Conservation (phyloP, 805 yeast species). For the Cyberlindnera japonica region DNA sequence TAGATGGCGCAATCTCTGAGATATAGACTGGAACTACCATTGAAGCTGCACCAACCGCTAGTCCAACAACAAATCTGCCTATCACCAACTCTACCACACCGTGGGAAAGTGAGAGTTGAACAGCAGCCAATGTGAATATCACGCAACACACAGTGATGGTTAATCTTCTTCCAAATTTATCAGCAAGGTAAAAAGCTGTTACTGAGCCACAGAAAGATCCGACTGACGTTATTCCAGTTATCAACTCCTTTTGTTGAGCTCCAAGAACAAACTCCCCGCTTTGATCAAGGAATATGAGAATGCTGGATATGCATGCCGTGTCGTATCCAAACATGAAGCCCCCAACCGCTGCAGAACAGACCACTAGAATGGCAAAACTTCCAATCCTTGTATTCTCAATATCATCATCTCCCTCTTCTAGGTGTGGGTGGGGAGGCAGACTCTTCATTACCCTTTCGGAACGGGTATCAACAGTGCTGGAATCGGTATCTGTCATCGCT, state of each 20-base stretch:
- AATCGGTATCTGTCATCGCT: constrained; percentile 2
- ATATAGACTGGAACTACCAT: constrained; percentile 61
- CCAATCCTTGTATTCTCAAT: constrained; percentile 18
- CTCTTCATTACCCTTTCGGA: background rate
- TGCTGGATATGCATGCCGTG: constrained; percentile 62
- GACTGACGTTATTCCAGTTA: constrained; percentile 45
- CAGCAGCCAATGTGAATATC: constrained; percentile 44
- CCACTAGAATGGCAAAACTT: constrained; percentile 21
- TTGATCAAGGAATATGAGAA: constrained; percentile 45
- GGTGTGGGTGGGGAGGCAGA: background rate
- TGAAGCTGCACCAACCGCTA: constrained; percentile 70
- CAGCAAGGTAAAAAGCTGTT: constrained; percentile 47
- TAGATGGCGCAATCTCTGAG: constrained; percentile 47
- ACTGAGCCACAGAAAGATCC: constrained; percentile 55
- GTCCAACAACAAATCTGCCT: constrained; percentile 65
- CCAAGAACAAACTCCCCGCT: constrained; percentile 32
- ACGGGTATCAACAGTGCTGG: constrained; percentile 4
- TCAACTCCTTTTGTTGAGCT: constrained; percentile 35
- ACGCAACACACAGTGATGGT: constrained; percentile 41
- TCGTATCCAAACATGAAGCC: constrained; percentile 64
- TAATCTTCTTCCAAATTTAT: constrained; percentile 42
- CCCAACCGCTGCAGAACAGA: constrained; percentile 46
- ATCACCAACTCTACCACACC: constrained; percentile 38
- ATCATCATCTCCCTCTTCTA: constrained; percentile 1
- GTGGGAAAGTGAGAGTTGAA: constrained; percentile 42